Evolutionary conservation across 1,284 basidiomycete genomes (phyloP).

Genomic region (Ganoderma multipileum): DNA sequence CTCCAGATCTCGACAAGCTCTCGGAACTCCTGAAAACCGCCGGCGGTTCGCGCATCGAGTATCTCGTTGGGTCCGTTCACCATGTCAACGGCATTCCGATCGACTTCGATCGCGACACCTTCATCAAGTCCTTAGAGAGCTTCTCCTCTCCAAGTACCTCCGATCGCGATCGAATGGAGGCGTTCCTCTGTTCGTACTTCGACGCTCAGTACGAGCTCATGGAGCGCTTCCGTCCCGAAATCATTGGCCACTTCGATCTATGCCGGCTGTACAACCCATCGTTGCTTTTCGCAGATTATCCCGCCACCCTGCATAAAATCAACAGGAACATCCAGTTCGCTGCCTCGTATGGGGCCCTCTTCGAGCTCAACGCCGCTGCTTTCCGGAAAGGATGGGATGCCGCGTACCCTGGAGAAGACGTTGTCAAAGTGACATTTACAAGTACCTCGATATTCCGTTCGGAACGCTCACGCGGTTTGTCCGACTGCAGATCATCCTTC

Average conservation of each 20-base stretch:
- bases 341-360: slow-evolving; percentile 86
- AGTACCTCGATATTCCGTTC: not conserved
- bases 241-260: slow-evolving; percentile 94
- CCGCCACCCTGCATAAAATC: slow-evolving; percentile 69
- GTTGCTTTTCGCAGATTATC: slow-evolving; percentile 59
- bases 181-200: slow-evolving; percentile 77
- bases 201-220: slow-evolving; percentile 83
- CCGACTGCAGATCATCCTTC: slow-evolving; percentile 66
- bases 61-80: slow-evolving; percentile 93
- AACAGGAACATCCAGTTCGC: slow-evolving; percentile 82
- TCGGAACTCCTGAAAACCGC: slow-evolving; percentile 52
- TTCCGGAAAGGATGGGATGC: slow-evolving; percentile 91
- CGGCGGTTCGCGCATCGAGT: slow-evolving; percentile 70
- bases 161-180: slow-evolving; percentile 40
- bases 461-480: not conserved
- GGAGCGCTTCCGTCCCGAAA: slow-evolving; percentile 78
- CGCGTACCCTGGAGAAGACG: slow-evolving; percentile 84
- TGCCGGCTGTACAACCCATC: slow-evolving; percentile 82
- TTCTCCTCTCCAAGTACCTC: slow-evolving; percentile 37
- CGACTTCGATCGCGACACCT: slow-evolving; percentile 87
- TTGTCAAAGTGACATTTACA: slow-evolving; percentile 66
- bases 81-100: slow-evolving; percentile 91
- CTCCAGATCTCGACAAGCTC: slow-evolving; percentile 68
- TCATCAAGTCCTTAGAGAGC: slow-evolving; percentile 61
- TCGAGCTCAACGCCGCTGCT: slow-evolving; percentile 94